Conservation (phyloP, 2,329 filamentous ascomycete species). For the Akanthomyces muscarius region DNA sequence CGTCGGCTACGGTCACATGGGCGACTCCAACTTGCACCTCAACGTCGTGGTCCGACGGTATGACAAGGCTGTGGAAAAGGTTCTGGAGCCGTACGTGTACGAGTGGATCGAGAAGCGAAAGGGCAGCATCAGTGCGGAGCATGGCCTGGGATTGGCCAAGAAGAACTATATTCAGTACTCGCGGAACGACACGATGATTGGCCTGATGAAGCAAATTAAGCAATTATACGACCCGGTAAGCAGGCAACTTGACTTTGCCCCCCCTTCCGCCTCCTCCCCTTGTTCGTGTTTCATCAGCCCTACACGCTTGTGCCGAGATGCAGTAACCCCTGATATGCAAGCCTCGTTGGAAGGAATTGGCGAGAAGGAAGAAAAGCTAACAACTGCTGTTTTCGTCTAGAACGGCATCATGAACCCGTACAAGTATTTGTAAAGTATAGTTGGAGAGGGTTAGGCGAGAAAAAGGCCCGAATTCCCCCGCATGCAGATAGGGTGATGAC, state of each 20-base stretch:
- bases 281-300: constrained; percentile 1
- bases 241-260: constrained; percentile 19
- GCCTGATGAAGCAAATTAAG: constrained; percentile 94
- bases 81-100: constrained; percentile 91
- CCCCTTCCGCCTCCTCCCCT: background rate
- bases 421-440: constrained; percentile 69
- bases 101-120: constrained; percentile 89
- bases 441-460: background rate
- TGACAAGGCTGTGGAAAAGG: constrained; percentile 80
- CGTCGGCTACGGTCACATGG: constrained; percentile 98
- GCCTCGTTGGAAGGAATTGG: background rate
- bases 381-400: constrained; percentile 42
- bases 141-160: constrained; percentile 91
- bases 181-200: constrained; percentile 79
- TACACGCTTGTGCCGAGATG: background rate
- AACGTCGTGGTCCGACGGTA: constrained; percentile 82
- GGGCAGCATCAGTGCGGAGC: constrained; percentile 95
- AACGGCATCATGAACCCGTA: constrained; percentile 99
- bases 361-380: background rate
- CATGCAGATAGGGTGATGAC: background rate
- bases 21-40: constrained; percentile 90
- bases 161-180: constrained; percentile 94
- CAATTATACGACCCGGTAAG: constrained; percentile 88
- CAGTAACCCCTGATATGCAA: background rate
- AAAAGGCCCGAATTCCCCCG: background rate